A percentile compares a stretch with the other conserved stretches of the same genome.
Evolutionary conservation across 169 alveolate genomes (phyloP).

Genomic region (Plasmodium ovale): DNA sequence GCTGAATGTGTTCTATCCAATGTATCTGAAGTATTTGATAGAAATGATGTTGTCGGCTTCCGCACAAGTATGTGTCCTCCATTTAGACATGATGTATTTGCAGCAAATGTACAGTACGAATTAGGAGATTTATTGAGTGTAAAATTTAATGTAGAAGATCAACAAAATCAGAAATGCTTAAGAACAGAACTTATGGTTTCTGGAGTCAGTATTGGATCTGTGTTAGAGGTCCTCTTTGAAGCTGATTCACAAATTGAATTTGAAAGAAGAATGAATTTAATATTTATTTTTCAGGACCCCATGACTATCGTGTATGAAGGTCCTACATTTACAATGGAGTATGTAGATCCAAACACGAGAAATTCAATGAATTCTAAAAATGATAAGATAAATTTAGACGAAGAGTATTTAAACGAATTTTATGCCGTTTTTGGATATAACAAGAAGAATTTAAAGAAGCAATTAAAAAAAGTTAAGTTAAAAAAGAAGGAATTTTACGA

Average conservation of each 20-base stretch:
- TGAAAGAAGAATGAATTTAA: constrained; percentile 89
- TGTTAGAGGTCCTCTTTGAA: constrained; percentile 91
- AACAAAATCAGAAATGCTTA: constrained; percentile 89
- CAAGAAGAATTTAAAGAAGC: constrained; percentile 46
- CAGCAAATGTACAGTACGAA: constrained; percentile 88
- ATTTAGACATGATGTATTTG: constrained; percentile 85
- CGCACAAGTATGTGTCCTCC: constrained; percentile 84
- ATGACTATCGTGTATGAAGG: constrained; percentile 87
- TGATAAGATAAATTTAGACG: constrained; percentile 18
- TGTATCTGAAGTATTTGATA: constrained; percentile 89
- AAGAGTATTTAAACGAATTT: constrained; percentile 45
- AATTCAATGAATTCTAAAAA: constrained; percentile 24
- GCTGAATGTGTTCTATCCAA: constrained; percentile 91
- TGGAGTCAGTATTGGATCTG: constrained; percentile 93
- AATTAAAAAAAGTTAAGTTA: constrained; percentile 18
- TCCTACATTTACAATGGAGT: constrained; percentile 84
- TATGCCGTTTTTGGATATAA: constrained; percentile 35
- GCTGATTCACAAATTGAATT: constrained; percentile 89
- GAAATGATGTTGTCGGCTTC: constrained; percentile 94
- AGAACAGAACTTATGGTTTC: constrained; percentile 92
- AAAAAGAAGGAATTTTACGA: constrained; percentile 78
- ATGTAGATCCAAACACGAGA: constrained; percentile 75
- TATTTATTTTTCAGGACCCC: constrained; percentile 91
- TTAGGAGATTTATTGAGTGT: constrained; percentile 88
- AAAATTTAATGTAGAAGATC: constrained; percentile 85